A percentile compares a stretch with the other conserved stretches of the same genome.
Evolutionary conservation across 2,329 filamentous ascomycete species (phyloP).

Genomic region (Didymella exigua): DNA sequence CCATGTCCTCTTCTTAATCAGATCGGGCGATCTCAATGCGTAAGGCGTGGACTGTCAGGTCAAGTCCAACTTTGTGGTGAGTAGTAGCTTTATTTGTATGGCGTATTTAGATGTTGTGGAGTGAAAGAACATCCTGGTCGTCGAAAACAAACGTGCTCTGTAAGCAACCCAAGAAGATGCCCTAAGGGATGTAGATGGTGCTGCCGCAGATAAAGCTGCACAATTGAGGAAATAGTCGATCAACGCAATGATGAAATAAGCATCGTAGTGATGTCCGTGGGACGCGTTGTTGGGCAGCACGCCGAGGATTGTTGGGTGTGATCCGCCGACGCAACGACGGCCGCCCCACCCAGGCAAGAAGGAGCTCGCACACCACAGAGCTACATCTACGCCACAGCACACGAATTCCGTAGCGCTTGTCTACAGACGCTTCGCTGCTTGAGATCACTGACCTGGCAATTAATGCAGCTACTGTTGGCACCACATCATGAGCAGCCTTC

Average conservation of each 20-base stretch:
- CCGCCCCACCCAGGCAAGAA: background rate
- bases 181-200: background rate
- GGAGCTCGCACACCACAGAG: background rate
- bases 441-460: too few relatives aligned
- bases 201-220: background rate
- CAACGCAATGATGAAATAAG: background rate
- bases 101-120: background rate
- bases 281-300: constrained; percentile 4
- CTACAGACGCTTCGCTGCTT: too few relatives aligned
- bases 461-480: too few relatives aligned
- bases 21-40: background rate
- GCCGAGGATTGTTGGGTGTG: background rate
- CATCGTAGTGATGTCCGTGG: background rate
- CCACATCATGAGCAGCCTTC: background rate
- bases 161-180: background rate
- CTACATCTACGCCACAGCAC: background rate
- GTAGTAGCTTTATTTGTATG: background rate
- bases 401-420: too few relatives aligned
- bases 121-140: constrained; percentile 11
- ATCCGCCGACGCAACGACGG: background rate
- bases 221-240: background rate
- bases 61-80: background rate
- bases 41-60: background rate
- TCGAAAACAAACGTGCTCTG: background rate
- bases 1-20: background rate